phyloP scores from a whole-genome alignment of 2,329 filamentous ascomycete species.

The Allantophomopsis lycopodina region DNA sequence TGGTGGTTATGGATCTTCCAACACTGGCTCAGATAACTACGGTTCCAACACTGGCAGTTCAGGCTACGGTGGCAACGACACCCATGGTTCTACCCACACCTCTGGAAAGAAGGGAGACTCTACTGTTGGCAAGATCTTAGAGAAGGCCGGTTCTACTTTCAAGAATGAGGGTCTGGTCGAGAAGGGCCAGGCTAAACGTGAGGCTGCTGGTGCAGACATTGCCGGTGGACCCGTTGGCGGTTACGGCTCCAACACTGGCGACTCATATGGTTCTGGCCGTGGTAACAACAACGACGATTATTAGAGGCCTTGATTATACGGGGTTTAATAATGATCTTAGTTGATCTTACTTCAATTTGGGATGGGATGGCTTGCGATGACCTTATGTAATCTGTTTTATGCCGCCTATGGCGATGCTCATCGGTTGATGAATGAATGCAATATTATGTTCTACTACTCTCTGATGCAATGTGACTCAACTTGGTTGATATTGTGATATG shows the following conservation, averaged over 20 bases:
- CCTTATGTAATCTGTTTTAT: no score
- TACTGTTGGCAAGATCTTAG: constrained; percentile 38
- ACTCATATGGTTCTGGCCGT: not conserved
- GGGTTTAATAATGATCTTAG: no score
- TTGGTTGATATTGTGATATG: no score
- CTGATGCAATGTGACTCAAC: no score
- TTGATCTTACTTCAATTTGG: no score
- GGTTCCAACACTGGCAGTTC: constrained; percentile 7
- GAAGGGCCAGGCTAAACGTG: constrained; percentile 36
- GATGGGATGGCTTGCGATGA: no score
- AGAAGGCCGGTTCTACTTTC: constrained; percentile 39
- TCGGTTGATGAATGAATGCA: no score
- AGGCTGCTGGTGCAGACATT: constrained; percentile 19
- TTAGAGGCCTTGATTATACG: not conserved
- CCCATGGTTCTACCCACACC: constrained; percentile 15
- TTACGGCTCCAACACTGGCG: not conserved
- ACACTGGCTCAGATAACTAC: not conserved
- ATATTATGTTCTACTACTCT: no score
- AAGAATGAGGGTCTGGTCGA: constrained; percentile 30
- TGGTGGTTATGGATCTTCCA: constrained; percentile 8
- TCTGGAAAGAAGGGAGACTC: constrained; percentile 36
- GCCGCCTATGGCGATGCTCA: no score
- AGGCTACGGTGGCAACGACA: constrained; percentile 7
- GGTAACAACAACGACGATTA: not conserved
- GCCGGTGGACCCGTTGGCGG: no score